phyloP scores from a whole-genome alignment of 805 yeast genomes.

The Kluyveromyces aestuarii region DNA sequence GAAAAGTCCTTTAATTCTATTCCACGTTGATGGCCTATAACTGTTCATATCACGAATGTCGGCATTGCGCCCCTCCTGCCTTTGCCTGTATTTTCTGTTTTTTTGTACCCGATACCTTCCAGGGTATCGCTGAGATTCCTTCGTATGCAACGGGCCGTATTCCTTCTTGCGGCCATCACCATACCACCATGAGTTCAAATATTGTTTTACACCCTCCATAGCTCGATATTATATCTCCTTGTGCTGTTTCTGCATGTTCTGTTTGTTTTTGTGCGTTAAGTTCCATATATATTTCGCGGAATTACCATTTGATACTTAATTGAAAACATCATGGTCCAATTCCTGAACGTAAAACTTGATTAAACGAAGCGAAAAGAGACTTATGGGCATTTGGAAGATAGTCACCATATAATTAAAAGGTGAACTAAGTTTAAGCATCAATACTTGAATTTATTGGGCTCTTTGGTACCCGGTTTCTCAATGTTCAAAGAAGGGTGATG shows the following conservation, averaged over 20 bases:
- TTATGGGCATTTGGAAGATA: no score
- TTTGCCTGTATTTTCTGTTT: background rate
- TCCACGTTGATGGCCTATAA: slow-evolving; percentile 2
- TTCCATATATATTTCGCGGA: background rate
- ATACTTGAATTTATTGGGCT: no score
- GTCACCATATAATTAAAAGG: no score
- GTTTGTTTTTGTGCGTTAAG: background rate
- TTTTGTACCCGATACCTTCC: slow-evolving; percentile 1
- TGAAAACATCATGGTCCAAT: no score
- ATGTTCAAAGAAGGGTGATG: no score
- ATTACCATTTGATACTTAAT: background rate
- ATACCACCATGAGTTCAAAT: slow-evolving; percentile 1
- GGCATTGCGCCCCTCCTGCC: background rate
- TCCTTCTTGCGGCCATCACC: slow-evolving; percentile 1
- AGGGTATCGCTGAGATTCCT: background rate
- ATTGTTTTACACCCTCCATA: slow-evolving; percentile 1
- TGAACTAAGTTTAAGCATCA: no score
- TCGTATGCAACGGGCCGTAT: background rate
- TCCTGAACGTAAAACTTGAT: no score
- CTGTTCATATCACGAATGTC: background rate
- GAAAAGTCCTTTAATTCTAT: slow-evolving; percentile 10
- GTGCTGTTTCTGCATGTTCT: background rate
- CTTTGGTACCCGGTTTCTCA: no score
- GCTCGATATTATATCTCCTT: background rate
- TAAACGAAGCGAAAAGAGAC: background rate